Percentiles rank a stretch among this genome's conserved stretches.
These are phyloP conservation scores for Stephanodiscus triporus DNA, from an alignment of 108 stramenopile species.

Conservation along the genomic window DNA sequence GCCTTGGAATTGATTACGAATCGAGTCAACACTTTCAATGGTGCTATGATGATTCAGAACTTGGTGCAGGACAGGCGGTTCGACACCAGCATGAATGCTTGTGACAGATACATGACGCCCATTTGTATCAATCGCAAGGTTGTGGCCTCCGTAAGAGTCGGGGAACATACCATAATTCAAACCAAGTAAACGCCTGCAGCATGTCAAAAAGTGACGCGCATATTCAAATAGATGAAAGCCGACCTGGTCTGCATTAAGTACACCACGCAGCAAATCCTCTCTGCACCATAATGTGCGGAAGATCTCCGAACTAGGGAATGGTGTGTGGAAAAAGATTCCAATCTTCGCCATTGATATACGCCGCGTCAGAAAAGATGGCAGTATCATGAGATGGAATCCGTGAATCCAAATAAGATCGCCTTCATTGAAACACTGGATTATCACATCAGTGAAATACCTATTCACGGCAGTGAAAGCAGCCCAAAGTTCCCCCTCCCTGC, in stretches of 20 bases:
- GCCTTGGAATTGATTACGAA: slow-evolving; percentile 76
- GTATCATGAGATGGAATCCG: slow-evolving; percentile 97
- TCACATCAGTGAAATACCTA: slow-evolving; percentile 87
- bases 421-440: slow-evolving; percentile 85
- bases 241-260: slow-evolving; percentile 97
- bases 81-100: slow-evolving; percentile 96
- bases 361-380: slow-evolving; percentile 92
- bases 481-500: slow-evolving; percentile 87
- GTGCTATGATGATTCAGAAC: slow-evolving; percentile 70
- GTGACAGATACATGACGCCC: slow-evolving; percentile 94
- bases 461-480: slow-evolving; percentile 91
- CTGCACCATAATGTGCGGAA: slow-evolving; percentile 94
- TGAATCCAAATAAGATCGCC: slow-evolving; percentile 98
- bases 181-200: slow-evolving; percentile 95
- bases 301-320: slow-evolving; percentile 98
- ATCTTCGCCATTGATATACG: slow-evolving; percentile 89
- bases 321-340: slow-evolving; percentile 97
- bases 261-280: slow-evolving; percentile 92
- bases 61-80: slow-evolving; percentile 86
- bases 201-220: slow-evolving; percentile 98
- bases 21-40: slow-evolving; percentile 53
- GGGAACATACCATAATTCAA: slow-evolving; percentile 93
- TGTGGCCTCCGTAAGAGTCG: slow-evolving; percentile 84
- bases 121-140: slow-evolving; percentile 89
- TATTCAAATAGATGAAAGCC: slow-evolving; percentile 99